Evolutionary conservation across 208 protist genomes (phyloP).

Genomic region (Leptomonas pyrrhocoris): DNA sequence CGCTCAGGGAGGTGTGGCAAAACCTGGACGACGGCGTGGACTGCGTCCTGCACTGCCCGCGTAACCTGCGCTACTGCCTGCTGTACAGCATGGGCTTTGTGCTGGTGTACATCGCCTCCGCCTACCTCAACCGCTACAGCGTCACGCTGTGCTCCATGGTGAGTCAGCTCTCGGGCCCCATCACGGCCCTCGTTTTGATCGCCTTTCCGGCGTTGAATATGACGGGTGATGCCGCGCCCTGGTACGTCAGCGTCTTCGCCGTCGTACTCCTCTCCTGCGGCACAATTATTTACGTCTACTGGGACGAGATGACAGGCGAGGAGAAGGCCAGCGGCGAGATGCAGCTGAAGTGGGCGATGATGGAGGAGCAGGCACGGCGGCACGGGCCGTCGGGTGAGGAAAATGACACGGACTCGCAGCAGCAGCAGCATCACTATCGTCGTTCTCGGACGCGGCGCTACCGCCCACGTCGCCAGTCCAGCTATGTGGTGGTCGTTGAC

Average conservation of each 20-base stretch:
- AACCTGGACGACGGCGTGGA: conserved; percentile 45
- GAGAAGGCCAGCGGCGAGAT: conserved; percentile 49
- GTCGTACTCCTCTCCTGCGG: conserved; percentile 36
- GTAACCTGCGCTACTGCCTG: conserved; percentile 58
- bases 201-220: conserved; percentile 50
- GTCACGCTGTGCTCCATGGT: conserved; percentile 75
- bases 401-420: too few species aligned
- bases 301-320: conserved; percentile 47
- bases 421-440: conserved; percentile 12
- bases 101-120: conserved; percentile 47
- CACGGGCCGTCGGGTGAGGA: not conserved
- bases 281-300: conserved; percentile 55
- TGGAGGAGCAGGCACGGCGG: conserved; percentile 15
- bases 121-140: conserved; percentile 70
- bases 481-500: conserved; percentile 26
- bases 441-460: conserved; percentile 21
- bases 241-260: conserved; percentile 46
- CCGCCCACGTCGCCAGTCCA: conserved; percentile 17
- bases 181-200: conserved; percentile 59
- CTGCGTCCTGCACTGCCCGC: conserved; percentile 48
- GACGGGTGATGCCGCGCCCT: conserved; percentile 38
- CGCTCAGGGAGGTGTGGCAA: conserved; percentile 34
- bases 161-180: conserved; percentile 51
- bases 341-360: conserved; percentile 42
- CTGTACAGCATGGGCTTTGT: conserved; percentile 61